phyloP scores from a whole-genome alignment of 306 rosid species.

The Begonia loranthoides region DNA sequence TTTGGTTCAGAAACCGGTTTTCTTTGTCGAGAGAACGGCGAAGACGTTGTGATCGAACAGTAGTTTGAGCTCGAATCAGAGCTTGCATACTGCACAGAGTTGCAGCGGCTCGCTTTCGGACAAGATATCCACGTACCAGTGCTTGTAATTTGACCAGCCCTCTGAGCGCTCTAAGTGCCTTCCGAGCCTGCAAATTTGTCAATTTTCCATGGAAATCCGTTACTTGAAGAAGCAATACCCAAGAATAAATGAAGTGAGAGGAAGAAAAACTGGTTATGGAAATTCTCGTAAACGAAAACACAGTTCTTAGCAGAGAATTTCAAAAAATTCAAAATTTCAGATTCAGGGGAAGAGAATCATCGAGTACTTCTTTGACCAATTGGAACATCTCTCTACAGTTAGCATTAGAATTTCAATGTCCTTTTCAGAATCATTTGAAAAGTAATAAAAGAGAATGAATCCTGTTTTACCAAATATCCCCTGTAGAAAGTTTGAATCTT shows the following conservation, averaged over 20 bases:
- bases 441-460: neutral
- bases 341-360: neutral
- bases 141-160: constrained; percentile 93
- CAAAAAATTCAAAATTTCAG: neutral
- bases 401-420: too few relatives aligned
- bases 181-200: constrained; percentile 44
- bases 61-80: constrained; percentile 70
- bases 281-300: neutral
- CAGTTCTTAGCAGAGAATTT: neutral
- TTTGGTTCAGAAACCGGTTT: constrained; percentile 25
- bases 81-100: constrained; percentile 95
- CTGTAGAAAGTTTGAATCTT: constrained; percentile 85
- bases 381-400: neutral
- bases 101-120: constrained; percentile 79
- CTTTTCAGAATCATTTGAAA: too few relatives aligned
- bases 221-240: neutral
- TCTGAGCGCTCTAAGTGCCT: constrained; percentile 76
- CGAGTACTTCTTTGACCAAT: constrained; percentile 1
- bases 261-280: neutral
- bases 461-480: constrained; percentile 61
- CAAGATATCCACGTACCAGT: constrained; percentile 76
- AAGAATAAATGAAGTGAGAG: neutral
- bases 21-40: constrained; percentile 74
- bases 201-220: too few relatives aligned
- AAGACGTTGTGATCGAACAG: constrained; percentile 60